Percentiles rank a stretch among this genome's conserved stretches.
phyloP scores from a whole-genome alignment of 371 early-diverging fungal species.

The Rhizopus sp. region DNA sequence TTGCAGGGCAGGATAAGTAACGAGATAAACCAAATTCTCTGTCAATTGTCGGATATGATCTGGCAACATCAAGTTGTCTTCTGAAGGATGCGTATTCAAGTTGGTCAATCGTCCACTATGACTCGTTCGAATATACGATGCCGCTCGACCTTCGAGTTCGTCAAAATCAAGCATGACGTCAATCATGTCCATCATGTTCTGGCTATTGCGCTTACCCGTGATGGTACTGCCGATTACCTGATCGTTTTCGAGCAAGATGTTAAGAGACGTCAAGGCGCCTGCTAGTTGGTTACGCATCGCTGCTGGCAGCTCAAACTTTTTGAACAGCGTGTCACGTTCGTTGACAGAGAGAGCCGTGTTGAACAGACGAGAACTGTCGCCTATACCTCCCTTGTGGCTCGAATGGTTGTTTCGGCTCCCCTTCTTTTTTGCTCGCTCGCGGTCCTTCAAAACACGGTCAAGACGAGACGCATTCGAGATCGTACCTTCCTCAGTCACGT shows the following conservation, averaged over 20 bases:
- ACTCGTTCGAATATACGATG: not conserved
- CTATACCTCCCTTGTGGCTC: constrained; percentile 5
- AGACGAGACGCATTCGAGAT: constrained; percentile 31
- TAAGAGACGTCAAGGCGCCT: constrained; percentile 41
- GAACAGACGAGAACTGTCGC: constrained; percentile 15
- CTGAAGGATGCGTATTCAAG: not conserved
- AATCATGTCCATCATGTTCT: constrained; percentile 6
- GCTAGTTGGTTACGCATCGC: constrained; percentile 23
- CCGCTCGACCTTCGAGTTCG: not conserved
- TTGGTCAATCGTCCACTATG: constrained; percentile 1
- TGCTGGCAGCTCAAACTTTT: constrained; percentile 28
- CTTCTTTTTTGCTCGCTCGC: constrained; percentile 9
- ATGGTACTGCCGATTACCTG: constrained; percentile 30
- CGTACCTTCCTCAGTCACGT: constrained; percentile 27
- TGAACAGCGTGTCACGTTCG: constrained; percentile 18
- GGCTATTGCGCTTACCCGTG: constrained; percentile 3
- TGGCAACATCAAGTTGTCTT: constrained; percentile 12
- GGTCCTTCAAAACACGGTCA: constrained; percentile 16
- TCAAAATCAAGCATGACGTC: constrained; percentile 12
- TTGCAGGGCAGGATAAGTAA: constrained; percentile 35
- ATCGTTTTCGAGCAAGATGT: constrained; percentile 42
- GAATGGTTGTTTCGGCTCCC: constrained; percentile 1
- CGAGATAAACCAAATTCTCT: constrained; percentile 25
- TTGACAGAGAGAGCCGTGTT: constrained; percentile 9
- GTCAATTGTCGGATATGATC: constrained; percentile 26